Conservation (phyloP, 2,329 filamentous ascomycete species). For the Fusarium stilboides region DNA sequence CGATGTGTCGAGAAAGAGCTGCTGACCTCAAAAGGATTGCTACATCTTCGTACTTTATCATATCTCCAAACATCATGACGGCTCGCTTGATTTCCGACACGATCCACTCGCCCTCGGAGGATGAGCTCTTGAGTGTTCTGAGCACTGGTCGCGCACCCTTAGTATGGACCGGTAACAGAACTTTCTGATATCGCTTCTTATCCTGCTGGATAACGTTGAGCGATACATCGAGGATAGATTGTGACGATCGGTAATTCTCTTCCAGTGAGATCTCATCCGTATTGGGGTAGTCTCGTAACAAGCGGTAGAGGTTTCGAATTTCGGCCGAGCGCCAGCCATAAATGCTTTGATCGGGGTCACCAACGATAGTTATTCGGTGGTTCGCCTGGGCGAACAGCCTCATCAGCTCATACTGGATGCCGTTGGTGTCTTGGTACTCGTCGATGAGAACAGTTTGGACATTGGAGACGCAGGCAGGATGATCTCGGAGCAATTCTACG, state of each 20-base stretch:
- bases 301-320: conserved; percentile 85
- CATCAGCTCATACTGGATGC: conserved; percentile 96
- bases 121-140: conserved; percentile 78
- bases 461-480: conserved; percentile 88
- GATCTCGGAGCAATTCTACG: conserved; percentile 79
- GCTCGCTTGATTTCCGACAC: conserved; percentile 84
- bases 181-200: conserved; percentile 82
- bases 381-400: conserved; percentile 82
- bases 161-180: conserved; percentile 83
- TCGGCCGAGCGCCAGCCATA: conserved; percentile 97
- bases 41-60: conserved; percentile 83
- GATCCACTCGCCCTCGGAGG: conserved; percentile 88
- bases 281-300: conserved; percentile 82
- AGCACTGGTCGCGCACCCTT: conserved; percentile 86
- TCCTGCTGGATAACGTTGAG: conserved; percentile 94
- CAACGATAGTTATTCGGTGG: conserved; percentile 91
- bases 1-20: conserved; percentile 86
- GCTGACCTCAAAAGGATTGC: conserved; percentile 91
- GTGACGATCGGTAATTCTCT: conserved; percentile 95
- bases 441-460: conserved; percentile 94
- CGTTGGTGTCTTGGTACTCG: conserved; percentile 97
- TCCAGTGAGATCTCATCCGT: conserved; percentile 89
- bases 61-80: conserved; percentile 77
- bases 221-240: conserved; percentile 84
- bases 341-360: conserved; percentile 97